phyloP scores from a whole-genome alignment of 129 eudicot genomes.

The Dittrichia graveolens region DNA sequence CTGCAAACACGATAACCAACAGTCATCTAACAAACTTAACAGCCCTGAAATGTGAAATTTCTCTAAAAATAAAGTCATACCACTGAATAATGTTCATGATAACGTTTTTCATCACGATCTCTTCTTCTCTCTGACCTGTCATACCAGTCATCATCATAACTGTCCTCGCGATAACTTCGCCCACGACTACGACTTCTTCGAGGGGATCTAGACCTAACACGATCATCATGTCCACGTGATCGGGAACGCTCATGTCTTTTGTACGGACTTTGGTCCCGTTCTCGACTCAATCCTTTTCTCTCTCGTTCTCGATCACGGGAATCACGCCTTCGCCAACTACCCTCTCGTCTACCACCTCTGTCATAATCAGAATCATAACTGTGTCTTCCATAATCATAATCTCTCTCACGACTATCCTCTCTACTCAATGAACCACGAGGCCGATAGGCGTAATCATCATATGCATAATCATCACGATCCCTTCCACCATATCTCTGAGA shows the following conservation, averaged over 20 bases:
- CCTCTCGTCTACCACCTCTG: constrained; percentile 78
- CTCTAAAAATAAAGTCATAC: constrained; percentile 35
- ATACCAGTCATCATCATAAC: constrained; percentile 77
- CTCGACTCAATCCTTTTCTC: constrained; percentile 68
- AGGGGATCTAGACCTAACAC: constrained; percentile 84
- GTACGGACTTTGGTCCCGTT: constrained; percentile 72
- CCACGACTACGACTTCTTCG: constrained; percentile 83
- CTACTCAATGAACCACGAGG: constrained; percentile 55
- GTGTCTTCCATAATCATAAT: constrained; percentile 70
- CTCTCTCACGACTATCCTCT: constrained; percentile 92
- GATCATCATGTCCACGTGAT: constrained; percentile 79
- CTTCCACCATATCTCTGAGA: constrained; percentile 74
- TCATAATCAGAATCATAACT: constrained; percentile 94
- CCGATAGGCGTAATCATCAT: constrained; percentile 85
- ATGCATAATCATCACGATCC: constrained; percentile 69
- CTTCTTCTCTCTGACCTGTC: constrained; percentile 74
- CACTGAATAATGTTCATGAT: constrained; percentile 66
- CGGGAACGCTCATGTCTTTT: constrained; percentile 71
- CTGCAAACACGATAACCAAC: constrained; percentile 39
- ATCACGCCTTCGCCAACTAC: constrained; percentile 78
- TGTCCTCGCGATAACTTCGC: constrained; percentile 87
- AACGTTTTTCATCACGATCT: constrained; percentile 74
- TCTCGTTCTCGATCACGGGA: constrained; percentile 85
- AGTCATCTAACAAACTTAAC: constrained; percentile 14
- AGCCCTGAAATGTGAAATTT: not conserved